phyloP scores from a whole-genome alignment of 75 land plant genomes.

The Picea sitchensis region DNA sequence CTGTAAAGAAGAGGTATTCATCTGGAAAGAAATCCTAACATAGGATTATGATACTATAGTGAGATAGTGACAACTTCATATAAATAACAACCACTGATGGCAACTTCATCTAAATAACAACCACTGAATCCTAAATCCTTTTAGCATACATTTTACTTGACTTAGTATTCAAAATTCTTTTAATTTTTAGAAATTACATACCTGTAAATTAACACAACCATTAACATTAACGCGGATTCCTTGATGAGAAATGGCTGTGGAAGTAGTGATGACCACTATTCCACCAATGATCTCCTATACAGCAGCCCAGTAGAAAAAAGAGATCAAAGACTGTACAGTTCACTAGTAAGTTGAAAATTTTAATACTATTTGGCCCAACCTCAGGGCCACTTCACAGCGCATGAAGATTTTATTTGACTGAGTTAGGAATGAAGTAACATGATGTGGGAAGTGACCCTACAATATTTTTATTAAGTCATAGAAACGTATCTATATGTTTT shows the following conservation, averaged over 20 bases:
- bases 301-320: background rate
- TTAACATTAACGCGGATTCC: slow-evolving; percentile 31
- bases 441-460: background rate
- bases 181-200: background rate
- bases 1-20: background rate
- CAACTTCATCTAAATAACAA: too few relatives aligned
- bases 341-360: too few relatives aligned
- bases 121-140: too few relatives aligned
- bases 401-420: background rate
- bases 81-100: too few relatives aligned
- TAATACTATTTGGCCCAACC: too few relatives aligned
- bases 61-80: too few relatives aligned
- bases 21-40: background rate
- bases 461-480: background rate
- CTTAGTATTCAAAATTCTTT: too few relatives aligned
- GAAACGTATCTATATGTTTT: background rate
- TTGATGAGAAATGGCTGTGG: slow-evolving; percentile 39
- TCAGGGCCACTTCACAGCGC: background rate
- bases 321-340: background rate
- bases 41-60: background rate
- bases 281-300: slow-evolving; percentile 43
- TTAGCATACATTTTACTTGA: too few relatives aligned
- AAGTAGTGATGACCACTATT: slow-evolving; percentile 25
- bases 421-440: background rate
- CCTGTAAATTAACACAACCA: slow-evolving; percentile 57